Conservation (phyloP, 2,329 filamentous ascomycete species). For the Alternaria angustiovoidea region DNA sequence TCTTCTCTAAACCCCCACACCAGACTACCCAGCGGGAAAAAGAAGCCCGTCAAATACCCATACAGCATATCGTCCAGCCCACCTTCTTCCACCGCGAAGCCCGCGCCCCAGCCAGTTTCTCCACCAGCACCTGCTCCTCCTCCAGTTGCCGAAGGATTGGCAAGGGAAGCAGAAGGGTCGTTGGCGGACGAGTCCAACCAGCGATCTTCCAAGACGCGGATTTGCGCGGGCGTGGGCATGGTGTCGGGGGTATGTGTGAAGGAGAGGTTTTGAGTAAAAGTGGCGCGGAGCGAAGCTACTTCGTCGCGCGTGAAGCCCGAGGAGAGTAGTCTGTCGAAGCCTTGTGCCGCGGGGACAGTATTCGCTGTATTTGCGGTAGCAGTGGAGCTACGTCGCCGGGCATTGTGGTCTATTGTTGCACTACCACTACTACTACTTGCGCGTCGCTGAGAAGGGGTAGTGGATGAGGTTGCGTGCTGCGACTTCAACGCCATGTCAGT, state of each 20-base stretch:
- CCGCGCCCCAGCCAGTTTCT: conserved; percentile 58
- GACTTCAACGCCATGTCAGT: conserved; percentile 51
- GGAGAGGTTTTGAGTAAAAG: conserved; percentile 86
- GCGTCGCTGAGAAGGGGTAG: conserved; percentile 20
- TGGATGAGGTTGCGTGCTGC: conserved; percentile 26
- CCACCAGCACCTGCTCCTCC: conserved; percentile 34
- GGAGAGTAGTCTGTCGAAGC: conserved; percentile 85
- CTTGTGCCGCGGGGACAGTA: conserved; percentile 74
- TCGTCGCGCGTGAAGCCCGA: conserved; percentile 85
- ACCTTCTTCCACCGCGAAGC: conserved; percentile 64
- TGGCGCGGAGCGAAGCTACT: conserved; percentile 82
- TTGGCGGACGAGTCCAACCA: conserved; percentile 79
- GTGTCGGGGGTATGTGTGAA: conserved; percentile 86
- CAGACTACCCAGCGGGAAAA: conserved; percentile 88
- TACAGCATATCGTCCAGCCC: conserved; percentile 85
- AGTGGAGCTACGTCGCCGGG: conserved; percentile 28
- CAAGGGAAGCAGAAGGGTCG: conserved; percentile 49
- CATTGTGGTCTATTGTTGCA: conserved; percentile 16
- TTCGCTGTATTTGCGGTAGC: conserved; percentile 58
- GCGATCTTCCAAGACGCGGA: conserved; percentile 82
- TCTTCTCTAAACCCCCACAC: conserved; percentile 88
- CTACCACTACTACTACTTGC: conserved; percentile 19
- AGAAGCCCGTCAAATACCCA: conserved; percentile 90
- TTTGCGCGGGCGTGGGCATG: conserved; percentile 79
- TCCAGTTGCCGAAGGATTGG: conserved; percentile 33